phyloP scores from a whole-genome alignment of 805 yeast genomes.

The Tetrapisispora iriomotensis region DNA sequence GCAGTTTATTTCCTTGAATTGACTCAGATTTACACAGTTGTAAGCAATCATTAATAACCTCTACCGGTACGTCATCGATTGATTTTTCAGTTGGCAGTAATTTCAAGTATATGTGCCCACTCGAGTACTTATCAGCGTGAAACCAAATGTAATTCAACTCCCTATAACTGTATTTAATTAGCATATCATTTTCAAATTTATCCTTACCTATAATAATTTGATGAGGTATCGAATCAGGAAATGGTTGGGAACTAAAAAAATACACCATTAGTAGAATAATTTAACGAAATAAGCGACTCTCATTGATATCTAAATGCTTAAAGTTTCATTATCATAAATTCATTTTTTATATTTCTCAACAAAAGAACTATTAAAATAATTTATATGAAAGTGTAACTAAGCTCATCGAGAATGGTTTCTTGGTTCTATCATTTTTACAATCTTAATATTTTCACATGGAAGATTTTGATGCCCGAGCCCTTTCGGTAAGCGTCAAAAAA shows the following conservation, averaged over 20 bases:
- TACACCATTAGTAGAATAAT: constrained; percentile 3
- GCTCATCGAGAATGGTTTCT: too few relatives aligned
- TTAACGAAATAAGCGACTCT: too few relatives aligned
- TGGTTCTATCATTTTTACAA: too few relatives aligned
- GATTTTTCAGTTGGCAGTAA: constrained; percentile 37
- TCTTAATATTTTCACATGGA: too few relatives aligned
- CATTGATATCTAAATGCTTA: too few relatives aligned
- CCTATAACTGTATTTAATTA: constrained; percentile 54
- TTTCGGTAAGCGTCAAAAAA: too few relatives aligned
- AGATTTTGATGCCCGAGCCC: background rate
- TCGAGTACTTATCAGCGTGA: constrained; percentile 66
- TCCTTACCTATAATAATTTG: constrained; percentile 53
- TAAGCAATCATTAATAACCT: constrained; percentile 45
- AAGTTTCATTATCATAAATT: too few relatives aligned
- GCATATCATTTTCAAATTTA: constrained; percentile 55
- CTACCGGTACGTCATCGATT: constrained; percentile 42
- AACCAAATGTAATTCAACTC: constrained; percentile 58
- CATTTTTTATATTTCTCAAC: too few relatives aligned
- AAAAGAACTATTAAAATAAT: too few relatives aligned
- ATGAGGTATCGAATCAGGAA: constrained; percentile 9
- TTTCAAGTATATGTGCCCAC: constrained; percentile 69
- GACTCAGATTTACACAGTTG: constrained; percentile 73
- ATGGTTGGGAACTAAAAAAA: constrained; percentile 3
- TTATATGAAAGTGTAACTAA: too few relatives aligned
- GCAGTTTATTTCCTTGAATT: constrained; percentile 62